Conservation (phyloP, 306 rosid genomes). For the Ormosia emarginata region DNA sequence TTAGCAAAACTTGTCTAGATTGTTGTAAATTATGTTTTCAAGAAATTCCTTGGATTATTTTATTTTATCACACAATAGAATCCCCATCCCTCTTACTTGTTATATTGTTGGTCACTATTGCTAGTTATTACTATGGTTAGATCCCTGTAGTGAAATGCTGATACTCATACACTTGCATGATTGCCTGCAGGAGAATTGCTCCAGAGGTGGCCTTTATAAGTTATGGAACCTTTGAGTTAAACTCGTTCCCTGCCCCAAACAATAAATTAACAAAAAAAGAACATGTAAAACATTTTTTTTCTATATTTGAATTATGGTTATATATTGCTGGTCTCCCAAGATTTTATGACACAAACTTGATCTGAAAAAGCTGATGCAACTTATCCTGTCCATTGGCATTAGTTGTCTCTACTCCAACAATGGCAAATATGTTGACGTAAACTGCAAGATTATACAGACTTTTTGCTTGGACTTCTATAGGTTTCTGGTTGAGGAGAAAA, state of each 20-base stretch:
- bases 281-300: slow-evolving; percentile 26
- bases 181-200: slow-evolving; percentile 39
- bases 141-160: slow-evolving; percentile 14
- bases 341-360: slow-evolving; percentile 8
- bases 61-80: background rate
- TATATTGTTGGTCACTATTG: background rate
- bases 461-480: background rate
- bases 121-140: background rate
- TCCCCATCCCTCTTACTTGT: background rate
- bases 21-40: background rate
- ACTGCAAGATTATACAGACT: background rate
- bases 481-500: background rate
- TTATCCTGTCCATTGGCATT: background rate
- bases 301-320: slow-evolving; percentile 14
- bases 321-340: background rate
- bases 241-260: slow-evolving; percentile 25
- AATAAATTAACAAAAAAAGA: background rate
- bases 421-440: background rate
- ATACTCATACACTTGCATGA: slow-evolving; percentile 15
- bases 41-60: background rate
- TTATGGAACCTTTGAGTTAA: slow-evolving; percentile 36
- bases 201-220: slow-evolving; percentile 32
- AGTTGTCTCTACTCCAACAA: background rate
- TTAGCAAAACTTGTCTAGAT: no score
- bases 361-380: background rate